Conservation (phyloP, 768 basidiomycete species). For the Saitozyma sp. region DNA sequence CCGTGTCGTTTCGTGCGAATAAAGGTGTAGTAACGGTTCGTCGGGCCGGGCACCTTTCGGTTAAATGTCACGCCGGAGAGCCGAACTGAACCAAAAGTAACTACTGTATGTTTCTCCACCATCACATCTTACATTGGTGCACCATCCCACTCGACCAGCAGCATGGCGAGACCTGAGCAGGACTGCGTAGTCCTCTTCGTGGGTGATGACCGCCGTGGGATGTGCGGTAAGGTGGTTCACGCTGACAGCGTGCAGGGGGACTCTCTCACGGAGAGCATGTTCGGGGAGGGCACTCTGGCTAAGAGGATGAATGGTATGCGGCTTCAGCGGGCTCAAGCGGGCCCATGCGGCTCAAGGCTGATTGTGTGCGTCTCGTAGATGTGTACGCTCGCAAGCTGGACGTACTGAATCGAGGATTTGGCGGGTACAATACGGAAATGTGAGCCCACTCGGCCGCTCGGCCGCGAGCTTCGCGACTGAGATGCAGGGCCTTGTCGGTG, state of each 20-base stretch:
- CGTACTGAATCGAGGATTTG: slow-evolving; percentile 30
- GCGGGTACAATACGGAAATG: slow-evolving; percentile 31
- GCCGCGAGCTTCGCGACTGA: no score
- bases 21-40: no score
- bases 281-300: slow-evolving; percentile 11
- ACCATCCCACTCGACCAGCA: no score
- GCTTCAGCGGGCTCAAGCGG: no score
- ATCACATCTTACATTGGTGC: no score
- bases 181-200: slow-evolving; percentile 27
- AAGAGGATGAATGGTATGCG: slow-evolving; percentile 18
- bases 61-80: no score
- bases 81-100: no score
- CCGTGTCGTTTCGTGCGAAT: no score
- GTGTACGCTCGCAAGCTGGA: slow-evolving; percentile 22
- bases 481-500: slow-evolving; percentile 11
- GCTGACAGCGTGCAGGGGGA: slow-evolving; percentile 12
- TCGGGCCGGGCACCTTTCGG: no score
- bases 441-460: not conserved
- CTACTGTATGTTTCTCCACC: no score
- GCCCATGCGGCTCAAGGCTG: not conserved
- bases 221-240: no score
- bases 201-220: not conserved
- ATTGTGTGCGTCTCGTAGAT: slow-evolving; percentile 5
- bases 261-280: slow-evolving; percentile 22
- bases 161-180: slow-evolving; percentile 26